Evolutionary conservation across 305 asterid genomes (phyloP), one percentile per base, ranked within the genome.

Genomic region (Solanum hybrid): DNA sequence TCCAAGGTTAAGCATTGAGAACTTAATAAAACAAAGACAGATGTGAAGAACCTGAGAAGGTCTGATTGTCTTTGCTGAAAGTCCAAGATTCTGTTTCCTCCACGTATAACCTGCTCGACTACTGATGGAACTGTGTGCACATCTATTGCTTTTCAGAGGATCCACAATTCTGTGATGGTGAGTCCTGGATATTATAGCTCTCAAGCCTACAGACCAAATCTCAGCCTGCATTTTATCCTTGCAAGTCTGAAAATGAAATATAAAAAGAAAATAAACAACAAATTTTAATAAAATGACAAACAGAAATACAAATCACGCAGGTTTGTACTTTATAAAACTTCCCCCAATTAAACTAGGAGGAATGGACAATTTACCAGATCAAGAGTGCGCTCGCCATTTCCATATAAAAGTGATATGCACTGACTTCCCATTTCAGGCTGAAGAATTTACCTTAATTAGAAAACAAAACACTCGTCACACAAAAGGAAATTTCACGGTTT

Each of bases 211-310:
- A 90, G 89, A 90, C 94, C 95, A 93, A 28, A 89, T 86, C 88
- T 92, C 93, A 18, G 94, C 94, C 89, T 92, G 94, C 51, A 81
- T 87, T 89, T 91, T 92, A 82, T 93, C 94, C 93, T 92, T 93
- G 92, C 93, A 93, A 64, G 87, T 93, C 94, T 93, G 75, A 76
- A 89, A 20, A 81, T 80, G 78, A 69, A 85, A 40, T 57, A 61
- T 34, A 64, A 33, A 87, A 39, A 35, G 79, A 75, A 82, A 29
- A 87, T 1, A 90, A 67, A 46, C 13, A 9, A 78, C 9, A 33
- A 35, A 31, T n/a, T 35, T 34, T 29, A 26, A 5, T 16, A 4
- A 71, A 26, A 34, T 46, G 12, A 75, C 31, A 67, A 51, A 37
- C 31, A 79, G 61, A 24, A 67, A 20, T 28, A 4, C 64, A 74